Conservation (phyloP, 768 basidiomycete species). For the Russula sp. region DNA sequence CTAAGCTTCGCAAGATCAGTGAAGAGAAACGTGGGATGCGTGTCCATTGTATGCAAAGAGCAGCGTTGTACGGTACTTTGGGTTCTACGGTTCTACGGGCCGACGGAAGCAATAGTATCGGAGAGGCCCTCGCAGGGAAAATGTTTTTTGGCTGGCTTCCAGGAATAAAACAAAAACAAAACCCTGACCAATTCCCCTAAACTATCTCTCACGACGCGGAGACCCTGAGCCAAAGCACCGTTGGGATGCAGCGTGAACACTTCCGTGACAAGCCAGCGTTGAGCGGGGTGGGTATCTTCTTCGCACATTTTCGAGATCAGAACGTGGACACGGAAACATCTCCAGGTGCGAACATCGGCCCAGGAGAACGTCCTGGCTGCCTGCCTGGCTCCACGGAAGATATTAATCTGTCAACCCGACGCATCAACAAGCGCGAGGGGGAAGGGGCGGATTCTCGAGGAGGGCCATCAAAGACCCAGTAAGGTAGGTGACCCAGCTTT, state of each 20-base stretch:
- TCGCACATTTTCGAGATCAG: background rate
- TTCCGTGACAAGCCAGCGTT: background rate
- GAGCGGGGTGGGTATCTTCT: no score
- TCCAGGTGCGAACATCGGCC: background rate
- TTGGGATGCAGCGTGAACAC: background rate
- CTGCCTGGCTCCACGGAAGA: background rate
- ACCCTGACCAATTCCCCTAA: no score
- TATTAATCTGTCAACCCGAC: conserved; percentile 2
- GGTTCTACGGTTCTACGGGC: no score
- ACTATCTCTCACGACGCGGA: background rate
- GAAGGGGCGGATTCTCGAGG: background rate
- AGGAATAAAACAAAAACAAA: no score
- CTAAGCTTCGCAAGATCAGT: background rate
- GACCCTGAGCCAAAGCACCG: background rate
- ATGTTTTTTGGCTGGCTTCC: no score
- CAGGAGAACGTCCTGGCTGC: background rate
- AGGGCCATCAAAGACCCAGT: background rate
- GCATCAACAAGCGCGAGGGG: background rate
- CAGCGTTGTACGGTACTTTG: no score
- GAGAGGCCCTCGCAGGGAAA: no score
- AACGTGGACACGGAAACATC: background rate
- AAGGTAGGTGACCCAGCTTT: background rate
- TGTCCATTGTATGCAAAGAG: background rate
- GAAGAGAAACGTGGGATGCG: background rate
- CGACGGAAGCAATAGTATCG: no score